Percentiles rank a stretch among this genome's conserved stretches.
Conservation (phyloP, 345 rosid species). For the Bruguiera gymnorhiza region DNA sequence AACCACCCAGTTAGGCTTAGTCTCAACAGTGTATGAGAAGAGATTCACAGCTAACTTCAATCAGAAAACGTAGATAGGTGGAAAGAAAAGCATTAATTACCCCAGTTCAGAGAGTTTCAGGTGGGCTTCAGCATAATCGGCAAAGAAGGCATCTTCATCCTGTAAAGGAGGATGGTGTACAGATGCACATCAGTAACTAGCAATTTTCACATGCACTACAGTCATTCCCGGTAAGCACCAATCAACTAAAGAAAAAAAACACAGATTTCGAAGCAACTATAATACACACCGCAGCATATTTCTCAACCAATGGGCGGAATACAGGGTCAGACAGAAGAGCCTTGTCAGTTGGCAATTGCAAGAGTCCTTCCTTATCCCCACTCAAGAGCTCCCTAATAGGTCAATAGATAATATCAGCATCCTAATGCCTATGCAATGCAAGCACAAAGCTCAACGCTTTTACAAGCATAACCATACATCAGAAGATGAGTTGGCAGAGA, state of each 20-base stretch:
- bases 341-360: constrained; percentile 79
- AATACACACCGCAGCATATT: constrained; percentile 69
- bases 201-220: neutral
- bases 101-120: constrained; percentile 93
- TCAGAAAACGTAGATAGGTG: no score
- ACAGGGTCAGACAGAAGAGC: constrained; percentile 76
- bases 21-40: neutral
- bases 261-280: neutral
- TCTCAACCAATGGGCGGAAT: constrained; percentile 85
- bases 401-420: neutral
- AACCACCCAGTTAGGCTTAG: neutral
- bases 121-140: constrained; percentile 75
- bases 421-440: neutral
- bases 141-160: constrained; percentile 95
- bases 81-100: constrained; percentile 25
- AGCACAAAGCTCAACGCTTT: neutral
- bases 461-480: neutral
- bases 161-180: constrained; percentile 13
- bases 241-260: neutral
- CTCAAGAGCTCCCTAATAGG: constrained; percentile 67
- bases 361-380: constrained; percentile 81
- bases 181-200: neutral
- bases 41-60: neutral
- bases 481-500: neutral
- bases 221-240: neutral